A percentile compares a stretch with the other conserved stretches of the same genome.
Evolutionary conservation across 1,284 basidiomycete genomes (phyloP).

Genomic region (Ceratobasidium sp.): DNA sequence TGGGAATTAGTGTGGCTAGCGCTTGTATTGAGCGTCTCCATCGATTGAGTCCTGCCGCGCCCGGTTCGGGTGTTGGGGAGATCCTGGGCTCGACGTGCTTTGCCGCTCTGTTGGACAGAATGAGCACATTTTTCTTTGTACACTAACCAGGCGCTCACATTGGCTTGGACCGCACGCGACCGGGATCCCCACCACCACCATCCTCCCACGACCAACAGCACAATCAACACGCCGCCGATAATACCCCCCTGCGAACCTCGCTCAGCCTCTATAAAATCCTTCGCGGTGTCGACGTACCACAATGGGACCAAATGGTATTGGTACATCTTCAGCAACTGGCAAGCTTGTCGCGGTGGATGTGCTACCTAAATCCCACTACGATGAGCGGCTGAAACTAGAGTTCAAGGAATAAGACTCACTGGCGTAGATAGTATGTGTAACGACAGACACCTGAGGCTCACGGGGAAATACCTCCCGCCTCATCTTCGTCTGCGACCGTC

Average conservation of each 20-base stretch:
- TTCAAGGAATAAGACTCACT: background rate
- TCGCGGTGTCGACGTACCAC: slow-evolving; percentile 2
- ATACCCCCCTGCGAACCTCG: slow-evolving; percentile 7
- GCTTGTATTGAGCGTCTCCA: slow-evolving; percentile 3
- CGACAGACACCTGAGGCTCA: slow-evolving; percentile 28
- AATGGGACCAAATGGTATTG: slow-evolving; percentile 10
- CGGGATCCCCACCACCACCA: slow-evolving; percentile 34
- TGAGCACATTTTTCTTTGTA: background rate
- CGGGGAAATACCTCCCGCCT: slow-evolving; percentile 23
- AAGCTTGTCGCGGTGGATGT: slow-evolving; percentile 6
- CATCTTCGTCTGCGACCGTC: slow-evolving; percentile 12
- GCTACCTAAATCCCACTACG: slow-evolving; percentile 12
- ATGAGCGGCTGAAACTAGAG: background rate
- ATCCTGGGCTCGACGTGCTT: slow-evolving; percentile 11
- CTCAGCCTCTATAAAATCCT: background rate
- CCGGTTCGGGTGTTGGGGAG: background rate
- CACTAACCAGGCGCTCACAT: background rate
- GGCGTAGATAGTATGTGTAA: slow-evolving; percentile 26
- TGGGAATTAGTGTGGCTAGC: background rate
- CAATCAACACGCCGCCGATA: slow-evolving; percentile 18
- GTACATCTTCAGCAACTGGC: background rate
- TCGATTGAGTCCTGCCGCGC: slow-evolving; percentile 10
- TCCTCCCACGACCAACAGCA: slow-evolving; percentile 19
- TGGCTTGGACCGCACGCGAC: background rate
- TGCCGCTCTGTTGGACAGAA: background rate